phyloP scores from a whole-genome alignment of 2,329 filamentous ascomycete genomes.

The Trichoderma pleuroti region DNA sequence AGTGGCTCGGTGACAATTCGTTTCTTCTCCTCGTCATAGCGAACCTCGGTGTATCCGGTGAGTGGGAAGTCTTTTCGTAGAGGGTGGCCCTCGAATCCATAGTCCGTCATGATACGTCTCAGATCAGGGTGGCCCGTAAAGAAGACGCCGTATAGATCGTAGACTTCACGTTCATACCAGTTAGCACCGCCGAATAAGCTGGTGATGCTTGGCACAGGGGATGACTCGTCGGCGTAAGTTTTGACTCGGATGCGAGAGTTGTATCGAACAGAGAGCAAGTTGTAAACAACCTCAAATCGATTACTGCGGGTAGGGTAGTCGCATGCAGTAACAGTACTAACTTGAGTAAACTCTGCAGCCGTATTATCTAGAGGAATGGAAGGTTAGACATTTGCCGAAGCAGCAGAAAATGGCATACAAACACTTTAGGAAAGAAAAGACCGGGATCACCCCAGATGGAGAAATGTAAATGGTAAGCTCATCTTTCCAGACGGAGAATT shows the following conservation, averaged over 20 bases:
- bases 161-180: constrained; percentile 98
- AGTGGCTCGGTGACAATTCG: constrained; percentile 96
- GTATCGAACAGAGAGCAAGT: constrained; percentile 90
- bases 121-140: constrained; percentile 94
- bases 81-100: constrained; percentile 97
- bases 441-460: constrained; percentile 81
- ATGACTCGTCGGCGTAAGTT: constrained; percentile 96
- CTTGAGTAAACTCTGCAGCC: constrained; percentile 90
- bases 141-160: constrained; percentile 96
- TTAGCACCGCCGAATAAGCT: constrained; percentile 90
- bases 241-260: constrained; percentile 97
- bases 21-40: constrained; percentile 99
- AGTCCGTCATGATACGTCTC: constrained; percentile 97
- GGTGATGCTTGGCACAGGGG: constrained; percentile 85
- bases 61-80: constrained; percentile 97
- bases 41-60: constrained; percentile 95
- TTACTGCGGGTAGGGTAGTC: constrained; percentile 95
- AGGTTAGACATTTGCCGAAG: neutral
- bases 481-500: constrained; percentile 99
- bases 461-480: constrained; percentile 93
- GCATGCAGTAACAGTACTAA: constrained; percentile 88
- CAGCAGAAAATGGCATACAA: constrained; percentile 24
- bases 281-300: constrained; percentile 98
- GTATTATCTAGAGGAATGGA: constrained; percentile 67
- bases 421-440: constrained; percentile 91